These are phyloP conservation scores for Xylaria multiplex DNA, from an alignment of 2,329 filamentous ascomycete genomes.

Conservation along the genomic window DNA sequence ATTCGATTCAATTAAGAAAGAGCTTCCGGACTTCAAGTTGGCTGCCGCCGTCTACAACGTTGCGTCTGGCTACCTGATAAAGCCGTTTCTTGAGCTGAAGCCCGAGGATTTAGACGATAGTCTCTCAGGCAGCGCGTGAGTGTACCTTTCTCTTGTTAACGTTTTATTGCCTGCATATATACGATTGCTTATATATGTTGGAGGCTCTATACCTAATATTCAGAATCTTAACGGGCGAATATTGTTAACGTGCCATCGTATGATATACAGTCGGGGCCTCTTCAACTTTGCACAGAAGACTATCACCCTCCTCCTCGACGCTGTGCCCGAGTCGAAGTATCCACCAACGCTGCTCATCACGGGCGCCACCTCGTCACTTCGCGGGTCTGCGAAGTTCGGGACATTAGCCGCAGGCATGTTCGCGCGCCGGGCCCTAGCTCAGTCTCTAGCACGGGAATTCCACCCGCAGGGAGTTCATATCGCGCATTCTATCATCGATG, in stretches of 20 bases:
- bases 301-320: conserved; percentile 71
- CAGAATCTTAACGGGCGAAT: background rate
- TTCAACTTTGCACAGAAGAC: conserved; percentile 74
- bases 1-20: conserved; percentile 25
- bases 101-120: conserved; percentile 60
- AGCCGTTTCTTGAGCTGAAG: conserved; percentile 68
- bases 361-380: conserved; percentile 76
- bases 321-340: conserved; percentile 58
- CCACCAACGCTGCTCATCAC: conserved; percentile 79
- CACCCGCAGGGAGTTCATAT: conserved; percentile 79
- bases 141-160: conserved; percentile 24
- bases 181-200: background rate
- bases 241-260: background rate
- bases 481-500: conserved; percentile 77
- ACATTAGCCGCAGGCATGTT: conserved; percentile 76
- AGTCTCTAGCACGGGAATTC: conserved; percentile 77
- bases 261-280: conserved; percentile 62
- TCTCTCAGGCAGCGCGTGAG: conserved; percentile 62
- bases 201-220: background rate
- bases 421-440: conserved; percentile 72
- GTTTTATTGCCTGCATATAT: background rate
- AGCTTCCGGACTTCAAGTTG: conserved; percentile 23
- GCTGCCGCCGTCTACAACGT: conserved; percentile 33
- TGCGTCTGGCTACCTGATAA: conserved; percentile 56
- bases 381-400: conserved; percentile 70